Evolutionary conservation across 2,329 filamentous ascomycete species (phyloP).

Genomic region (Verruconis gallopava): DNA sequence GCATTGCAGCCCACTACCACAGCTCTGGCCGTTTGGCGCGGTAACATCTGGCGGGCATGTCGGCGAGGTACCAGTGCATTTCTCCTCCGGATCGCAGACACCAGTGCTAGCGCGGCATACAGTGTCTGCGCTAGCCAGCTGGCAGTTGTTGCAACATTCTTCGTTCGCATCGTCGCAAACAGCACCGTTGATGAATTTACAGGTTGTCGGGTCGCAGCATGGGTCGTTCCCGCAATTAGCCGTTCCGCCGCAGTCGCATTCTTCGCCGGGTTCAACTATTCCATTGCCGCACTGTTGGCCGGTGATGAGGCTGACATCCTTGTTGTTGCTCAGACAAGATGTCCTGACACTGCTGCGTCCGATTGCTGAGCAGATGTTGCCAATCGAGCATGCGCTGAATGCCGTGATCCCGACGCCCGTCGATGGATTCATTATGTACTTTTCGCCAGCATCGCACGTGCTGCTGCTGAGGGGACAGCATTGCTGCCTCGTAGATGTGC

Average conservation of each 20-base stretch:
- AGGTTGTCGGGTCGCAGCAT: conserved; percentile 79
- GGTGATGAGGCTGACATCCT: conserved; percentile 65
- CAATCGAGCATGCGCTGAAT: conserved; percentile 82
- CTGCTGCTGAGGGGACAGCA: conserved; percentile 66
- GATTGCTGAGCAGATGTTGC: conserved; percentile 86
- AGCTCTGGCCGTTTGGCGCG: conserved; percentile 55
- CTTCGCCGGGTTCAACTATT: conserved; percentile 86
- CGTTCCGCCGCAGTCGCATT: conserved; percentile 86
- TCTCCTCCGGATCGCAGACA: conserved; percentile 73
- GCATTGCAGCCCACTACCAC: conserved; percentile 61
- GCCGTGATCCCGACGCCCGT: conserved; percentile 57
- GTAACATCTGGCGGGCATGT: conserved; percentile 63
- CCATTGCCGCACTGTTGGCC: conserved; percentile 89
- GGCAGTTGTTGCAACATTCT: conserved; percentile 65
- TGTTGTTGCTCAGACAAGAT: conserved; percentile 72
- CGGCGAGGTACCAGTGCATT: conserved; percentile 58
- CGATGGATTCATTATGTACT: conserved; percentile 93
- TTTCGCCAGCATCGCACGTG: conserved; percentile 61
- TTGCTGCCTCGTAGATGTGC: conserved; percentile 45
- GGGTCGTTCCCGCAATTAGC: conserved; percentile 57
- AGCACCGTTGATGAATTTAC: conserved; percentile 63
- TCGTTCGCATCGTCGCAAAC: conserved; percentile 78
- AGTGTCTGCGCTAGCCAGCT: conserved; percentile 51
- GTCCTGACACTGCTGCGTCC: conserved; percentile 63
- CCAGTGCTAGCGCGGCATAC: conserved; percentile 74